Evolutionary conservation across 768 basidiomycete species (phyloP).

Genomic region (Roridomyces roridus): DNA sequence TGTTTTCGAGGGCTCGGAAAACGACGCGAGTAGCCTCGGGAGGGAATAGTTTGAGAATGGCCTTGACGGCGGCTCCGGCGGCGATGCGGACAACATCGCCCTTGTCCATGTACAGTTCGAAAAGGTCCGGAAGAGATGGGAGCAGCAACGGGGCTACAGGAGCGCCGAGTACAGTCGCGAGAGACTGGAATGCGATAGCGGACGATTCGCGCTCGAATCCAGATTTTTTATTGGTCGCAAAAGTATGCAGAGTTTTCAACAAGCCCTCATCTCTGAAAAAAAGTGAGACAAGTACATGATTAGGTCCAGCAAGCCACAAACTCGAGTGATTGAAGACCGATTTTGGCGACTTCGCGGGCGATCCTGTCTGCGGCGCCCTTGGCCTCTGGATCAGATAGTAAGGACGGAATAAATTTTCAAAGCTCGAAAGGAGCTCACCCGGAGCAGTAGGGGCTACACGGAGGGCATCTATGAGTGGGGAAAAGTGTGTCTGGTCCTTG

Average conservation of each 20-base stretch:
- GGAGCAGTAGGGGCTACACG: constrained; percentile 65
- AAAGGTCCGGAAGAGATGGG: constrained; percentile 75
- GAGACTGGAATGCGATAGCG: constrained; percentile 79
- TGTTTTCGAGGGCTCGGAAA: constrained; percentile 71
- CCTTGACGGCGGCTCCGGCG: constrained; percentile 80
- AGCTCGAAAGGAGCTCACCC: constrained; percentile 40
- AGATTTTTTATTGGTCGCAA: constrained; percentile 84
- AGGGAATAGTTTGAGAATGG: constrained; percentile 83
- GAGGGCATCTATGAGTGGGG: constrained; percentile 39
- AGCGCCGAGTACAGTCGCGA: constrained; percentile 73
- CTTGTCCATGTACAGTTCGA: constrained; percentile 91
- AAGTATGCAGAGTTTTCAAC: constrained; percentile 66
- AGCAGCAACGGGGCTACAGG: constrained; percentile 77
- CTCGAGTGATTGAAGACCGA: constrained; percentile 67
- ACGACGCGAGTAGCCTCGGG: constrained; percentile 78
- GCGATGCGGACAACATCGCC: constrained; percentile 89
- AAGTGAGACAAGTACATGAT: not conserved
- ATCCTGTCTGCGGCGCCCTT: constrained; percentile 84
- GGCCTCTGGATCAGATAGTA: constrained; percentile 59
- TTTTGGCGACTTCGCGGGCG: constrained; percentile 71
- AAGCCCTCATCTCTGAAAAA: constrained; percentile 62
- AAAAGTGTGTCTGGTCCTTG: constrained; percentile 48
- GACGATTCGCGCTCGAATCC: constrained; percentile 90
- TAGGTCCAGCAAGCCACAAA: constrained; percentile 34
- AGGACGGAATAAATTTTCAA: constrained; percentile 3